These are phyloP conservation scores for Cryptococcus maquisensis DNA, from an alignment of 1,284 basidiomycete species.

Conservation along the genomic window DNA sequence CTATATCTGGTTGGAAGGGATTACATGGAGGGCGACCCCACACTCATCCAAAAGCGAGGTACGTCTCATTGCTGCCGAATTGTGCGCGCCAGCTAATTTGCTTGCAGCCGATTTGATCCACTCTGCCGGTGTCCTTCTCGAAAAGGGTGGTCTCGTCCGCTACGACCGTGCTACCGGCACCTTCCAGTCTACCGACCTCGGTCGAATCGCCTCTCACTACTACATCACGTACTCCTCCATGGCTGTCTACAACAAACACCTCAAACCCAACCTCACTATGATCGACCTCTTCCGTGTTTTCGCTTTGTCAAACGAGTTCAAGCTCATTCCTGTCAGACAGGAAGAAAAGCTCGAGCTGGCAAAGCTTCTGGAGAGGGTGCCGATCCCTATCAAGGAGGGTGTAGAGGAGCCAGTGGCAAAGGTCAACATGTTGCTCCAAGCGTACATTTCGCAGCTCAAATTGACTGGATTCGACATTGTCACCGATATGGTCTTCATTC, in stretches of 20 bases:
- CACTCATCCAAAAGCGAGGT: conserved; percentile 78
- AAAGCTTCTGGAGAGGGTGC: conserved; percentile 92
- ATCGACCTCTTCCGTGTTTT: conserved; percentile 96
- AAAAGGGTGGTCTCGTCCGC: conserved; percentile 90
- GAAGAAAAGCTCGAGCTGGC: conserved; percentile 85
- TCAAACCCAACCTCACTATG: conserved; percentile 78
- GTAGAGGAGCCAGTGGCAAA: conserved; percentile 96
- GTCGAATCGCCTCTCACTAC: conserved; percentile 92
- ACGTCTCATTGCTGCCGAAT: conserved; percentile 1
- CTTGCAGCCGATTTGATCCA: conserved; percentile 77
- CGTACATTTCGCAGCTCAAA: conserved; percentile 92
- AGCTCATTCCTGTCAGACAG: conserved; percentile 77
- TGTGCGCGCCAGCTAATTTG: conserved; percentile 1
- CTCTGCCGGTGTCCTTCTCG: conserved; percentile 86
- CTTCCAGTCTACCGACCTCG: conserved; percentile 87
- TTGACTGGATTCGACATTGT: conserved; percentile 94
- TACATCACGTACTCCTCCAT: conserved; percentile 96
- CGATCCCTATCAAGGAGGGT: conserved; percentile 94
- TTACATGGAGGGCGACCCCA: conserved; percentile 74
- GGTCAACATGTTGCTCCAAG: conserved; percentile 93
- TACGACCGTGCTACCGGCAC: conserved; percentile 86
- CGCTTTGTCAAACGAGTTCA: conserved; percentile 95
- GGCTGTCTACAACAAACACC: conserved; percentile 93
- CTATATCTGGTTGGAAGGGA: conserved; percentile 87
- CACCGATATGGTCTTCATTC: conserved; percentile 96